Evolutionary conservation across 164 flowering plant species (phyloP), one percentile per base, ranked within the genome.

Genomic region (Piper longum): DNA sequence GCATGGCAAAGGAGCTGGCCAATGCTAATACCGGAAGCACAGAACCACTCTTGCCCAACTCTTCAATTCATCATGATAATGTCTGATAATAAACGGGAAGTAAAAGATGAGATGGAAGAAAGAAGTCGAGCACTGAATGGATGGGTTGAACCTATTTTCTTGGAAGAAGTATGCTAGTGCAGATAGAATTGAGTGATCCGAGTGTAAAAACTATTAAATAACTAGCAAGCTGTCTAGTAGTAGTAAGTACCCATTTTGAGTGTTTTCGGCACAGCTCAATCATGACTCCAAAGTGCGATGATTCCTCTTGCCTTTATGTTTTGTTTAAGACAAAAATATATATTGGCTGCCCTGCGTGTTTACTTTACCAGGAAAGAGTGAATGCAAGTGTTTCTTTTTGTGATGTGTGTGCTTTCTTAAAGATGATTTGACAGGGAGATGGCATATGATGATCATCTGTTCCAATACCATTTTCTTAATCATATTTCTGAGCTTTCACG

Each of bases 1-100:
- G 83, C 0, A 76, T 84, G 1, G 62, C 17, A 0, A 62, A 63
- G 61, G 40, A 41, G 45, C 17, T 71, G 58, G 88, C 84, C 65
- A 82, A 84, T n/a, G 78, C 65, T 0, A 73, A 40, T 82, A 79
- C 18, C 74, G 76, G 79, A 40, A 16, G 36, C 36, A 26, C 36
- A 26, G 36, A 26, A 26, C 85, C 7, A 74, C 93, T 36, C 84
- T 89, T 26, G 36, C 36, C 36, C 2, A 26, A 26, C 36, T 26
- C 36, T 26, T 26, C 36, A 26, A 26, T 26, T 26, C 36, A 26
- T 26, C 36, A 26, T 26, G 36, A 26, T 26, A 26, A 26, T 26
- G 36, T 26, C 36, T 26, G 36, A 26, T 26, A 26, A 26, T 26
- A 0, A 0, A 26, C 36, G 36, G 36, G 36, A 26, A 26, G 36